phyloP scores from a whole-genome alignment of 495 filamentous ascomycete species.

The Daldinia decipiens region DNA sequence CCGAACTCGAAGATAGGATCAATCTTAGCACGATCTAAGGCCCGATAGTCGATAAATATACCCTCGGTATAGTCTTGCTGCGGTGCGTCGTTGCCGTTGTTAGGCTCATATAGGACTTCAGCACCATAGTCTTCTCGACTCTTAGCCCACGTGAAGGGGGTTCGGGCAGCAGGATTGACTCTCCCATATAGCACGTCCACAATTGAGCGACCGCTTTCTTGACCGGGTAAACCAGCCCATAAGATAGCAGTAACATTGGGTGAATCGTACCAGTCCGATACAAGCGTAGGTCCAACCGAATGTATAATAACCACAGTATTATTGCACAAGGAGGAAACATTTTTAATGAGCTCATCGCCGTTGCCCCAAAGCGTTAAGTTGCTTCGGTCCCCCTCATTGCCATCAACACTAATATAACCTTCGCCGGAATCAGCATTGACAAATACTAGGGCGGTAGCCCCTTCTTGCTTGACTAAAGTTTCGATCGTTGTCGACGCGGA shows the following conservation, averaged over 20 bases:
- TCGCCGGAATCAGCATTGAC: conserved; percentile 90
- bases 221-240: conserved; percentile 92
- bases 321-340: conserved; percentile 78
- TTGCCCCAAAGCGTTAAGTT: conserved; percentile 91
- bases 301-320: conserved; percentile 96
- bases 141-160: conserved; percentile 88
- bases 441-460: conserved; percentile 81
- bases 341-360: conserved; percentile 80
- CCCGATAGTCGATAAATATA: conserved; percentile 92
- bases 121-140: conserved; percentile 77
- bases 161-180: conserved; percentile 85
- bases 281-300: conserved; percentile 79
- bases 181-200: conserved; percentile 90
- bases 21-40: conserved; percentile 79
- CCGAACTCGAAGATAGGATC: conserved; percentile 92
- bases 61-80: conserved; percentile 88
- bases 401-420: conserved; percentile 83
- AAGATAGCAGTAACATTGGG: conserved; percentile 95
- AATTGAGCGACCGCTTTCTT: conserved; percentile 92
- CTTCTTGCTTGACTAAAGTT: conserved; percentile 71
- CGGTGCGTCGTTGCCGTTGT: conserved; percentile 74
- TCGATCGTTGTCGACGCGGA: conserved; percentile 67
- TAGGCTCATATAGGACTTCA: conserved; percentile 77
- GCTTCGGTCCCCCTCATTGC: conserved; percentile 88
- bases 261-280: conserved; percentile 80